Evolutionary conservation across 768 basidiomycete species (phyloP).

Genomic region (Lentinula sp.): DNA sequence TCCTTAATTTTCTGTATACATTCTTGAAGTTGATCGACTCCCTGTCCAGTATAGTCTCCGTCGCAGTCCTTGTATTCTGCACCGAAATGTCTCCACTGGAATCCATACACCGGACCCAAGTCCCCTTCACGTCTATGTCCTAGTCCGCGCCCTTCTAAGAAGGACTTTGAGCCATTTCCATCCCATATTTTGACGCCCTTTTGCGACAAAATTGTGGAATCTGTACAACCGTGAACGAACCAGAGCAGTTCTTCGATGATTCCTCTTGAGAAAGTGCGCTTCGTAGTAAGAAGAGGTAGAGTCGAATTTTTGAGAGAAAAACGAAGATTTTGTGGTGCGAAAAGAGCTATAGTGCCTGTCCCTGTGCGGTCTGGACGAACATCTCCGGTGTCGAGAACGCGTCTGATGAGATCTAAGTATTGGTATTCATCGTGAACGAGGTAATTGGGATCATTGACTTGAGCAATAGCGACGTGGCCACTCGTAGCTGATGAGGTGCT

Average conservation of each 20-base stretch:
- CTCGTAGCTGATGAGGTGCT: background rate
- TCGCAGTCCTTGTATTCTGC: conserved; percentile 75
- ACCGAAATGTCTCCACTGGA: conserved; percentile 96
- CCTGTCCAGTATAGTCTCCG: conserved; percentile 69
- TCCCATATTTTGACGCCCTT: conserved; percentile 98
- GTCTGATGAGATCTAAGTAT: conserved; percentile 78
- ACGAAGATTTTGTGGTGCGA: conserved; percentile 85
- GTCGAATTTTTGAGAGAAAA: conserved; percentile 76
- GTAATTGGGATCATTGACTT: background rate
- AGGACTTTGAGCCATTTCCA: conserved; percentile 87
- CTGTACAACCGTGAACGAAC: conserved; percentile 86
- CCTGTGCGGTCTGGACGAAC: conserved; percentile 87
- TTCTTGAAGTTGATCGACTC: conserved; percentile 88
- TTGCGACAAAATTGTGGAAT: conserved; percentile 64
- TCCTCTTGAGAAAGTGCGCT: conserved; percentile 87
- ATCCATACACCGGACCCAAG: conserved; percentile 94
- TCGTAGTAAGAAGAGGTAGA: conserved; percentile 90
- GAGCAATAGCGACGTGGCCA: background rate
- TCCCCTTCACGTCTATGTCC: conserved; percentile 84
- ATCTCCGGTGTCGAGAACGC: conserved; percentile 73
- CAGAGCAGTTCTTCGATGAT: conserved; percentile 93
- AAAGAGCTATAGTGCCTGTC: conserved; percentile 87
- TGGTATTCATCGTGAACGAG: conserved; percentile 75
- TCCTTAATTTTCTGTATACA: conserved; percentile 90
- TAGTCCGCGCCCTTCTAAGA: conserved; percentile 81